Conservation (phyloP, 345 rosid species). For the Salix udensis region DNA sequence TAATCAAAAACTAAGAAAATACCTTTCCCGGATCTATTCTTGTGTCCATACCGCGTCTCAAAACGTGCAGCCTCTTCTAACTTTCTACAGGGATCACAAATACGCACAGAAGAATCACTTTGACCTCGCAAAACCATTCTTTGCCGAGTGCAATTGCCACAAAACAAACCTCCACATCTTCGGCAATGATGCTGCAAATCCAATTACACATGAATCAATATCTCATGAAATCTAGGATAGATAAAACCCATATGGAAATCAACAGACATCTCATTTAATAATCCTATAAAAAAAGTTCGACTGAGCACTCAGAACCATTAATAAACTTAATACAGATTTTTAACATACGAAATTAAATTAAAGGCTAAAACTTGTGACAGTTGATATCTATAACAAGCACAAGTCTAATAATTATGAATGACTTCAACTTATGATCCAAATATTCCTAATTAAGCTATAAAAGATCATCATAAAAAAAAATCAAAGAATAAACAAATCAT, state of each 20-base stretch:
- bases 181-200: constrained; percentile 83
- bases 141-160: constrained; percentile 67
- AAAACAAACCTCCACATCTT: constrained; percentile 87
- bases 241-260: neutral
- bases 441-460: neutral
- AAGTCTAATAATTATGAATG: neutral
- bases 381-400: neutral
- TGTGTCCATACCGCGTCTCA: constrained; percentile 73
- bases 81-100: constrained; percentile 85
- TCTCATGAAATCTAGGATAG: neutral
- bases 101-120: constrained; percentile 85
- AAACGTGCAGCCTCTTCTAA: constrained; percentile 89
- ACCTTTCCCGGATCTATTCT: constrained; percentile 59
- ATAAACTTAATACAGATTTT: neutral
- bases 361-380: neutral
- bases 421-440: neutral
- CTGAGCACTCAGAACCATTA: neutral
- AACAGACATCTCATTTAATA: neutral
- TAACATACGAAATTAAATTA: neutral
- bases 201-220: constrained; percentile 4
- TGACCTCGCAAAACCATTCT: constrained; percentile 81
- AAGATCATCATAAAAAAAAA: neutral
- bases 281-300: neutral
- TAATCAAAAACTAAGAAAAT: neutral
- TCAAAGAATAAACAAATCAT: neutral